phyloP scores from a whole-genome alignment of 345 rosid species.

The Eucalyptus tenuipes region DNA sequence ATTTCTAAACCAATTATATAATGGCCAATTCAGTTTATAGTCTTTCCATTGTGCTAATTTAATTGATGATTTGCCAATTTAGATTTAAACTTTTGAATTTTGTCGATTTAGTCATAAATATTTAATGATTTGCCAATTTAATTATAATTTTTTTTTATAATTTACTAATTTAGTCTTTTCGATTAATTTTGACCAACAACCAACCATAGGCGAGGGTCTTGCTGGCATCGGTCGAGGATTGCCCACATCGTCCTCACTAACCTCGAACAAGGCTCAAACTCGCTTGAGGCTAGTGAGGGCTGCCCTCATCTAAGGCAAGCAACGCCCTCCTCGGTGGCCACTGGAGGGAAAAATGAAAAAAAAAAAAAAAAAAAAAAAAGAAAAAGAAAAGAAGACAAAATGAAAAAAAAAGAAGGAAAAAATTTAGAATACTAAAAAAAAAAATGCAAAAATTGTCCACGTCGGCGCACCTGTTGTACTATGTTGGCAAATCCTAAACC shows the following conservation, averaged over 20 bases:
- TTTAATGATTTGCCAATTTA: background rate
- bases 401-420: too few relatives aligned
- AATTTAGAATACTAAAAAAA: too few relatives aligned
- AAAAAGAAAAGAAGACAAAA: too few relatives aligned
- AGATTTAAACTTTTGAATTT: too few relatives aligned
- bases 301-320: too few relatives aligned
- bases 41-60: background rate
- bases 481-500: background rate
- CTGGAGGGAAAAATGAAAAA: background rate
- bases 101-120: too few relatives aligned
- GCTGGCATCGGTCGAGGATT: accelerated
- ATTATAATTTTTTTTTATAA: background rate
- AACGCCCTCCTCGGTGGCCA: background rate
- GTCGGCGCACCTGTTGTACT: accelerated
- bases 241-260: background rate
- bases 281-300: background rate
- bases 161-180: background rate
- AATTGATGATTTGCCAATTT: background rate
- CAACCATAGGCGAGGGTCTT: accelerated
- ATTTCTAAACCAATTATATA: too few relatives aligned
- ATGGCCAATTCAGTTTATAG: background rate
- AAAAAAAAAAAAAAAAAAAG: too few relatives aligned
- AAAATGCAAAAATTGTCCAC: accelerated
- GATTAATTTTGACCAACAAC: accelerated
- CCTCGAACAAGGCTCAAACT: background rate